phyloP scores from a whole-genome alignment of 306 rosid species.

The Cicer pinnatifidum region DNA sequence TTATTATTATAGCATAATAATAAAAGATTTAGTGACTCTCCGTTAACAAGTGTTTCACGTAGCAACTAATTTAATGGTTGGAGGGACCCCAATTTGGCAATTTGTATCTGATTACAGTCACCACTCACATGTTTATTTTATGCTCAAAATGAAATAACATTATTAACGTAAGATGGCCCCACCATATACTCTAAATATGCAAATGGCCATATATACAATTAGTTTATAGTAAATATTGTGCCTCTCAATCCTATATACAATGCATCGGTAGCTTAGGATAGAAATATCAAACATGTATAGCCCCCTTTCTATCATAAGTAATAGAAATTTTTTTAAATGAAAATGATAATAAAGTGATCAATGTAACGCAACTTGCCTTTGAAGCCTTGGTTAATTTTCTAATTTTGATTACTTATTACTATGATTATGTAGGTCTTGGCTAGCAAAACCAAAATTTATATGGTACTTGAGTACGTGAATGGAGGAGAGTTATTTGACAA shows the following conservation, averaged over 20 bases:
- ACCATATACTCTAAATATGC: background rate
- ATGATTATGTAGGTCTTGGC: slow-evolving; percentile 72
- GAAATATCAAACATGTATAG: background rate
- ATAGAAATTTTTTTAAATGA: background rate
- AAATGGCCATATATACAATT: background rate
- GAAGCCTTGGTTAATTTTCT: slow-evolving; percentile 29
- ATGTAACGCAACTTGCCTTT: background rate
- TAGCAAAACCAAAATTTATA: slow-evolving; percentile 86
- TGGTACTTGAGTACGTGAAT: slow-evolving; percentile 81
- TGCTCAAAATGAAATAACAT: background rate
- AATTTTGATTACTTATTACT: slow-evolving; percentile 27
- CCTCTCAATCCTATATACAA: background rate
- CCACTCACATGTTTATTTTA: background rate
- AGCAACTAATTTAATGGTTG: background rate
- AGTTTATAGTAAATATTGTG: background rate
- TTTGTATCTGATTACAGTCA: background rate
- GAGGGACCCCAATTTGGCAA: background rate
- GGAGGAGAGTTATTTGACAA: slow-evolving; percentile 86
- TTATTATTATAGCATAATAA: background rate
- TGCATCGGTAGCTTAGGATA: background rate
- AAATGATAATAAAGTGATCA: background rate
- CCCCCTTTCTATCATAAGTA: background rate
- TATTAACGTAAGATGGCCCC: background rate
- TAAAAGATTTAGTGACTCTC: background rate
- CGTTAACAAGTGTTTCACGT: background rate